These are phyloP conservation scores for Dendrobium nobile DNA, from an alignment of 106 monocot species.

Conservation along the genomic window DNA sequence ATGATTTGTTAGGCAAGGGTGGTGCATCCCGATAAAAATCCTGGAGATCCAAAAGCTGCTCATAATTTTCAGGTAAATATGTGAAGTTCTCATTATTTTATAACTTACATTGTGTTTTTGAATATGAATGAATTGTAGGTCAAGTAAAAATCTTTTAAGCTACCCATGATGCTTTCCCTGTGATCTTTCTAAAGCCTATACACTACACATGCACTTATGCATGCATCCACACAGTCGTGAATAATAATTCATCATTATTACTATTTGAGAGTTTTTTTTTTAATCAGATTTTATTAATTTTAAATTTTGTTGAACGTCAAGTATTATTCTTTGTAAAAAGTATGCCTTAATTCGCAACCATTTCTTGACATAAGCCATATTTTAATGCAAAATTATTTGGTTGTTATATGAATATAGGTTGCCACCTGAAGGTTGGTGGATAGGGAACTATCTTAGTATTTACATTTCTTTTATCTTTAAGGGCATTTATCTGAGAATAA, in stretches of 20 bases:
- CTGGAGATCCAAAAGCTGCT: constrained; percentile 79
- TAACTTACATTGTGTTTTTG: not conserved
- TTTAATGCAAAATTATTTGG: not conserved
- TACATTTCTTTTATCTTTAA: too few relatives aligned
- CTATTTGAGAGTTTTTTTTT: not conserved
- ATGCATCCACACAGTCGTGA: not conserved
- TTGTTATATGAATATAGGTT: too few relatives aligned
- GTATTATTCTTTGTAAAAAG: too few relatives aligned
- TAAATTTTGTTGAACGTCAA: too few relatives aligned
- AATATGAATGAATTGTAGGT: not conserved
- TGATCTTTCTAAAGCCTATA: not conserved
- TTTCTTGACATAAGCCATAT: too few relatives aligned
- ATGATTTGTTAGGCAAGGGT: constrained; percentile 12
- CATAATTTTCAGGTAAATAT: constrained; percentile 71
- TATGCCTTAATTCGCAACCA: too few relatives aligned
- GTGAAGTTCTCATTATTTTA: not conserved
- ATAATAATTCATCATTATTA: not conserved
- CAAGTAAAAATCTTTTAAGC: not conserved
- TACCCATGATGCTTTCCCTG: not conserved
- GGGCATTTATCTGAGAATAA: too few relatives aligned
- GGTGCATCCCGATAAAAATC: constrained; percentile 29
- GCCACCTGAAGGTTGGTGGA: too few relatives aligned
- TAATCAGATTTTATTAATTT: too few relatives aligned
- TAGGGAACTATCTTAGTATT: too few relatives aligned
- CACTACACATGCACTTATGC: not conserved